A percentile compares a stretch with the other conserved stretches of the same genome.
Evolutionary conservation across 2,329 filamentous ascomycete genomes (phyloP).

Genomic region (Thelonectria rubi): DNA sequence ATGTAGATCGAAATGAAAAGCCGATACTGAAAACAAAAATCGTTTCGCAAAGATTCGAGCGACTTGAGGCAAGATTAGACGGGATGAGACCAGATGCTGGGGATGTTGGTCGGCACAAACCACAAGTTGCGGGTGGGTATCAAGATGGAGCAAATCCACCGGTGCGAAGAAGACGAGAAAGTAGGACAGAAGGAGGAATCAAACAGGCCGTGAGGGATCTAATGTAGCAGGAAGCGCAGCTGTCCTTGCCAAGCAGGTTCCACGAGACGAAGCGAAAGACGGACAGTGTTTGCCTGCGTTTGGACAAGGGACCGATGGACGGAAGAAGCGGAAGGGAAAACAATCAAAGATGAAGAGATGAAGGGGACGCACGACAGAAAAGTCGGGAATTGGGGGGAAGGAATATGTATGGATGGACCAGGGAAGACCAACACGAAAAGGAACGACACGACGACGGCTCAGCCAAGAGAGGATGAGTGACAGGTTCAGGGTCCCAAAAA

Average conservation of each 20-base stretch:
- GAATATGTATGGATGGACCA: conserved; percentile 10
- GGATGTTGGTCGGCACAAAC: conserved; percentile 4
- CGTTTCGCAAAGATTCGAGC: not conserved
- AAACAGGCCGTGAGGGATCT: conserved; percentile 21
- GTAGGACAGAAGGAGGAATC: conserved; percentile 15
- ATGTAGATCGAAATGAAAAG: not conserved
- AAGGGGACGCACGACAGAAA: conserved; percentile 30
- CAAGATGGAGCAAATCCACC: conserved; percentile 6
- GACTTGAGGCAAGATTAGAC: conserved; percentile 1
- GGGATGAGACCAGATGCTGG: not conserved
- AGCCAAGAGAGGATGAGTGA: conserved; percentile 6
- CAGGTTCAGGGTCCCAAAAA: not conserved
- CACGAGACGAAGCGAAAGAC: conserved; percentile 37
- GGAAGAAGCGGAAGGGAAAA: conserved; percentile 12
- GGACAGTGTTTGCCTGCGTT: conserved; percentile 34
- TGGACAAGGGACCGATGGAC: conserved; percentile 8
- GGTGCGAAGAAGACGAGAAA: conserved; percentile 8
- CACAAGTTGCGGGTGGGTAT: conserved; percentile 12
- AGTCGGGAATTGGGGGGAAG: conserved; percentile 14
- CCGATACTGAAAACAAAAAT: not conserved
- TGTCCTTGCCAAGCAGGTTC: conserved; percentile 33
- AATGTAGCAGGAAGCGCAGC: conserved; percentile 39
- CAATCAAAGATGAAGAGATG: conserved; percentile 24
- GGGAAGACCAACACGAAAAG: conserved; percentile 3
- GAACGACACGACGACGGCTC: conserved; percentile 8